These are phyloP conservation scores for Ascodesmis nigricans DNA, from an alignment of 495 filamentous ascomycete genomes.

Conservation along the genomic window DNA sequence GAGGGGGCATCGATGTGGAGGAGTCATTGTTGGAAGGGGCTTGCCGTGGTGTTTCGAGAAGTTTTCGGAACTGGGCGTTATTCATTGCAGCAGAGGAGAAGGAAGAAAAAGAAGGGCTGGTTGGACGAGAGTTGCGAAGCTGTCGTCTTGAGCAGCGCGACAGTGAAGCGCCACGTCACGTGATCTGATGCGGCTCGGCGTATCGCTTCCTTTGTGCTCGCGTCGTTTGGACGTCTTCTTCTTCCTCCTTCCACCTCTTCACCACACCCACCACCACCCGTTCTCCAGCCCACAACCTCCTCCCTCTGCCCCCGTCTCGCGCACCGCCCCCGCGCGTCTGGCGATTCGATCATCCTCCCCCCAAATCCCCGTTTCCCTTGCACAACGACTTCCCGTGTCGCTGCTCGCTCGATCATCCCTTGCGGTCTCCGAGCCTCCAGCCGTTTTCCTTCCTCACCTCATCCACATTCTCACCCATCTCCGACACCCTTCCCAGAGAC, in stretches of 20 bases:
- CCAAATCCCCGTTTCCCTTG: no score
- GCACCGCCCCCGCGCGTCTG: neutral
- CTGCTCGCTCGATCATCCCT: no score
- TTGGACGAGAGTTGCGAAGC: neutral
- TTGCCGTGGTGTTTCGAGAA: constrained; percentile 33
- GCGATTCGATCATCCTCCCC: neutral
- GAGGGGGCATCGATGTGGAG: constrained; percentile 20
- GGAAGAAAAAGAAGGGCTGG: neutral
- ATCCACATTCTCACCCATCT: neutral
- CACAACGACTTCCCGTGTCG: no score
- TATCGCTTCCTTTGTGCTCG: neutral
- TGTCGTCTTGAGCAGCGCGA: constrained; percentile 1
- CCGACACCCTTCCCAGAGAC: constrained; percentile 5
- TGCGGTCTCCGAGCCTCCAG: constrained; percentile 1
- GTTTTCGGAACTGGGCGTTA: constrained; percentile 81
- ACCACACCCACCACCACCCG: no score
- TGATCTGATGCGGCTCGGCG: no score
- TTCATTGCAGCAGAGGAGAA: constrained; percentile 40
- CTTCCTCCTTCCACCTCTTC: no score
- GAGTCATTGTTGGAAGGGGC: constrained; percentile 21
- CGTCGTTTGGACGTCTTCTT: no score
- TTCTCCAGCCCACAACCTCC: no score
- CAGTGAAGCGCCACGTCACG: no score
- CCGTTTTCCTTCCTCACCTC: constrained; percentile 1
- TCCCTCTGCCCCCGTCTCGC: no score